Evolutionary conservation across 108 stramenopile genomes (phyloP).

Genomic region (Cyclostephanos tholiformis): DNA sequence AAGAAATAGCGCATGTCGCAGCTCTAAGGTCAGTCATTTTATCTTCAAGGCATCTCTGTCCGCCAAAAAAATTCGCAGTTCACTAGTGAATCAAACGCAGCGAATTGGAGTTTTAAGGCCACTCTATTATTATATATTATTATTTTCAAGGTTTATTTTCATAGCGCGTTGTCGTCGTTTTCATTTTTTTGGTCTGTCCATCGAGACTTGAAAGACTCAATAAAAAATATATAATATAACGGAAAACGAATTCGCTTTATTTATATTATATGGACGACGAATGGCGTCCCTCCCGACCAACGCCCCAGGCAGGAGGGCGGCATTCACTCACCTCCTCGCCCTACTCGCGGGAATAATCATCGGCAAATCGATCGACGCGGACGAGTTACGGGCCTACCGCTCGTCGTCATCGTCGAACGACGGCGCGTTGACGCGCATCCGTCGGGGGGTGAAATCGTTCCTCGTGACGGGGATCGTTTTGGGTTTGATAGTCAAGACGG

Average conservation of each 20-base stretch:
- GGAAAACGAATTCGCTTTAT: too few relatives aligned
- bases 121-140: too few relatives aligned
- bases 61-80: too few relatives aligned
- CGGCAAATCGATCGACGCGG: slow-evolving; percentile 21
- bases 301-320: not conserved
- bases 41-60: too few relatives aligned
- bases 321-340: slow-evolving; percentile 17
- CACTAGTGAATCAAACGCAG: too few relatives aligned
- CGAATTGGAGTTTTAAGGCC: too few relatives aligned
- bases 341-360: not conserved
- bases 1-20: too few relatives aligned
- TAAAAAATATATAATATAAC: not conserved
- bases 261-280: too few relatives aligned
- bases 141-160: too few relatives aligned
- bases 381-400: slow-evolving; percentile 10
- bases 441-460: not conserved
- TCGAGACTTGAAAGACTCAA: not conserved
- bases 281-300: not conserved
- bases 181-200: not conserved
- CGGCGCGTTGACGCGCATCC: not conserved
- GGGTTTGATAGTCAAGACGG: slow-evolving; percentile 8
- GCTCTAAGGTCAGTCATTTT: too few relatives aligned
- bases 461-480: not conserved
- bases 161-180: too few relatives aligned
- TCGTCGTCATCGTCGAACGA: slow-evolving; percentile 9